phyloP scores from a whole-genome alignment of 23 red algal genomes.

The Gracilaria vermiculophylla region DNA sequence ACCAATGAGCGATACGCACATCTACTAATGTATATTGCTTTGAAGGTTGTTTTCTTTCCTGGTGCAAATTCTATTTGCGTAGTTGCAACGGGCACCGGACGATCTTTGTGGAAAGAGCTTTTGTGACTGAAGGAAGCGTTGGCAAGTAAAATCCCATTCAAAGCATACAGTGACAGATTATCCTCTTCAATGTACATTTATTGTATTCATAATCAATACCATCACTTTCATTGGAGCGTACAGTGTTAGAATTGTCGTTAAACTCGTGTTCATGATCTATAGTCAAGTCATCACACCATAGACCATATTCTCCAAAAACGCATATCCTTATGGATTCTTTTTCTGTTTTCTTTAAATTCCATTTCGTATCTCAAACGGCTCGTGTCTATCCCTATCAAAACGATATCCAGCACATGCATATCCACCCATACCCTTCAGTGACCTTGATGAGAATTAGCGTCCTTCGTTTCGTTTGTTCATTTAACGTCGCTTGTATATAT shows the following conservation, averaged over 20 bases:
- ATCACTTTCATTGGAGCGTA: not conserved
- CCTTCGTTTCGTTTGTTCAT: too few relatives aligned
- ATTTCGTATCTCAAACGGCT: not conserved
- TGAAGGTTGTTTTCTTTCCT: not conserved
- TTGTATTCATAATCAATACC: not conserved
- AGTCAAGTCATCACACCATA: not conserved
- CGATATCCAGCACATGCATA: too few relatives aligned
- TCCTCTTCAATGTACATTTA: too few relatives aligned
- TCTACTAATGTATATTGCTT: not conserved
- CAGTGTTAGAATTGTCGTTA: not conserved
- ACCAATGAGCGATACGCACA: not conserved
- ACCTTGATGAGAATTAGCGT: too few relatives aligned
- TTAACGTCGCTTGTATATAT: too few relatives aligned
- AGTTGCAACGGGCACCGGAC: too few relatives aligned
- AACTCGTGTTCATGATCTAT: not conserved
- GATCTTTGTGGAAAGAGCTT: not conserved
- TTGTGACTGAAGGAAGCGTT: not conserved
- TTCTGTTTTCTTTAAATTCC: not conserved
- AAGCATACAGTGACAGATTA: not conserved
- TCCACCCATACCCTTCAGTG: too few relatives aligned
- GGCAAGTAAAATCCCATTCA: not conserved
- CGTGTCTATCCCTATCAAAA: not conserved
- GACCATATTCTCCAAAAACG: not conserved
- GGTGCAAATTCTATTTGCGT: not conserved
- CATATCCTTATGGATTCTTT: not conserved